phyloP scores from a whole-genome alignment of 2,329 filamentous ascomycete species.

The Clarireedia sp. region DNA sequence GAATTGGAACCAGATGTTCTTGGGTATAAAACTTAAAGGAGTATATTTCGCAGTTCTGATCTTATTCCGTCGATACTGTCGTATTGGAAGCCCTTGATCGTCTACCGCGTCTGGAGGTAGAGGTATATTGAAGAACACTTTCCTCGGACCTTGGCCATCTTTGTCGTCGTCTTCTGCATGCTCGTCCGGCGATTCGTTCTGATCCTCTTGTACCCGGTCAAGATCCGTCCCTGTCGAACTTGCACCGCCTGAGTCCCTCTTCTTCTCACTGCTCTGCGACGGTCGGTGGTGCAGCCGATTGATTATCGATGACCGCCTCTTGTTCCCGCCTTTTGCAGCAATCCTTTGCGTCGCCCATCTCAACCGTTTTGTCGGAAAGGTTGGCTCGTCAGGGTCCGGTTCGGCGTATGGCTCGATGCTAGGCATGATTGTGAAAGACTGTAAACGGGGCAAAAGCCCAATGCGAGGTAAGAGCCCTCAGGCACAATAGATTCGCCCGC shows the following conservation, averaged over 20 bases:
- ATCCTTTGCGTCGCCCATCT: constrained; percentile 95
- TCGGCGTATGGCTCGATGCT: constrained; percentile 37
- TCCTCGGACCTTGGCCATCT: constrained; percentile 38
- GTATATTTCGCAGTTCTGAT: constrained; percentile 98
- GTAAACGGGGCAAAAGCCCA: constrained; percentile 8
- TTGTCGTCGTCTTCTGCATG: constrained; percentile 33
- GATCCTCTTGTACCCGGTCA: constrained; percentile 25
- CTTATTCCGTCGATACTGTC: constrained; percentile 80
- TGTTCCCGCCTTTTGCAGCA: constrained; percentile 62
- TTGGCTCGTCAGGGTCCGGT: constrained; percentile 33
- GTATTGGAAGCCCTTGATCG: constrained; percentile 66
- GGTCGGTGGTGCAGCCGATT: constrained; percentile 59
- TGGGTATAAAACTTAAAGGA: constrained; percentile 86
- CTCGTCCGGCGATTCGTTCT: constrained; percentile 16
- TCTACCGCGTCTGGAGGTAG: constrained; percentile 69
- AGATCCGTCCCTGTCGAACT: constrained; percentile 30
- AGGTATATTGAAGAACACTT: constrained; percentile 78
- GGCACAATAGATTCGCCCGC: constrained; percentile 6
- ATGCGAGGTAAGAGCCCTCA: constrained; percentile 11
- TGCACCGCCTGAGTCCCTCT: constrained; percentile 41
- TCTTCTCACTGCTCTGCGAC: constrained; percentile 58
- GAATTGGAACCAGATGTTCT: constrained; percentile 96
- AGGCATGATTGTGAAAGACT: constrained; percentile 7
- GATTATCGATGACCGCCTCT: constrained; percentile 77
- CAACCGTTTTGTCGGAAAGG: constrained; percentile 58